Percentiles rank a stretch among this genome's conserved stretches.
phyloP scores from a whole-genome alignment of 352 stramenopile species.

The Pythium guiyangense region DNA sequence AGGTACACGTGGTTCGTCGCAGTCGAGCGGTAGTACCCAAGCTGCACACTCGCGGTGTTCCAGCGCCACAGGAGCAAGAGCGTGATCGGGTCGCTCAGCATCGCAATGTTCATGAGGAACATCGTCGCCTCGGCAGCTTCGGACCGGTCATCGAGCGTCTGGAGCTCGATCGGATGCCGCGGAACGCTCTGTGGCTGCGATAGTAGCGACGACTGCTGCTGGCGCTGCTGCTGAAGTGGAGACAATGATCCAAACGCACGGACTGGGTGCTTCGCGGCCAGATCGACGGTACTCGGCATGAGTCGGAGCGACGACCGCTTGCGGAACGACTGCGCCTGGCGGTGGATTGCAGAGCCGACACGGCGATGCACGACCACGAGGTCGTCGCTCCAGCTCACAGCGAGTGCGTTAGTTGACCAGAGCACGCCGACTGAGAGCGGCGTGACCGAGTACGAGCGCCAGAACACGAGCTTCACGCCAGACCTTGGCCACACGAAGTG shows the following conservation, averaged over 20 bases:
- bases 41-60: not conserved
- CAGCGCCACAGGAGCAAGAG: not conserved
- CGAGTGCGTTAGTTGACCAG: conserved; percentile 3
- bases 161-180: not conserved
- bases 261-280: no score
- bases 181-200: not conserved
- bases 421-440: conserved; percentile 7
- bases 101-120: conserved; percentile 13
- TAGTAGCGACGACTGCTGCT: not conserved
- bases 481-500: not conserved
- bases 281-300: no score
- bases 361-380: not conserved
- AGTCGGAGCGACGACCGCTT: not conserved
- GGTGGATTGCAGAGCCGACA: not conserved
- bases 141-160: conserved; percentile 2
- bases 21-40: conserved; percentile 9
- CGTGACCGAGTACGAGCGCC: conserved; percentile 4
- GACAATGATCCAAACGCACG: not conserved
- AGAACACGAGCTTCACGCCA: not conserved
- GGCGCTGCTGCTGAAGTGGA: not conserved
- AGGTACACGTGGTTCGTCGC: conserved; percentile 7
- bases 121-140: not conserved
- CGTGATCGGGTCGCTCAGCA: conserved; percentile 9
- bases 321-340: not conserved
- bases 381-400: conserved; percentile 12